Evolutionary conservation across 2,329 filamentous ascomycete species (phyloP), one percentile per base, ranked within the genome.

Genomic region (Trichoderma sp.): DNA sequence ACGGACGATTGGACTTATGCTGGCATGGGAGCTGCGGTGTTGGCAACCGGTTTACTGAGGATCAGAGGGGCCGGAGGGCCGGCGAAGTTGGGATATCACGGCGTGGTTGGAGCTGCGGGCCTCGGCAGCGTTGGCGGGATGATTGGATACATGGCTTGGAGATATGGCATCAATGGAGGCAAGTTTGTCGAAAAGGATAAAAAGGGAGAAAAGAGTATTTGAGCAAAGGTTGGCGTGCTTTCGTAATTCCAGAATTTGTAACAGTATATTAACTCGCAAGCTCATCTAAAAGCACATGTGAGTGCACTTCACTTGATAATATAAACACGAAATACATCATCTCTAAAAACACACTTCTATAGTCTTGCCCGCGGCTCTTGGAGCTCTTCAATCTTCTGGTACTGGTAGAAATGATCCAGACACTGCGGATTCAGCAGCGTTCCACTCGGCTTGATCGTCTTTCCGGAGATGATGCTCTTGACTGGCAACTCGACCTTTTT

Each of bases 401-500:
- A 96, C 75, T 88, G 89, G 73, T 96, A 94, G 75, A 93, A 96
- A 75, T 86, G 95, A 37, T 93, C 84, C 69, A 96, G 79, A 71
- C 90, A 91, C 74, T 90, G 80, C 0, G 92, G 92, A 75, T 96
- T 96, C 65, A 91, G 79, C 74, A 96, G 79, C 4, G 92, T 95
- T 1, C 91, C 91, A 59, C 90, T 92, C 0, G 91, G 87, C 79
- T 91, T 93, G 76, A 96, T 87, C 28, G 81, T 86, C 73, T 89
- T 88, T 0, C 92, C 92, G 0, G 87, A 93, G 0, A 96, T 89
- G 71, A 96, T 96, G 75, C 92, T 90, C 81, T 96, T 96, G 34
- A 96, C 90, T 0, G 92, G 92, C 64, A 96, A 74, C 77, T 96
- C 92, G 4, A 96, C 92, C 78, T 96, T 96, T 78, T 96, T 96